Base-by-base conservation (phyloP, 2,329 filamentous ascomycete species). In the Chaetomiaceae sp. region DNA sequence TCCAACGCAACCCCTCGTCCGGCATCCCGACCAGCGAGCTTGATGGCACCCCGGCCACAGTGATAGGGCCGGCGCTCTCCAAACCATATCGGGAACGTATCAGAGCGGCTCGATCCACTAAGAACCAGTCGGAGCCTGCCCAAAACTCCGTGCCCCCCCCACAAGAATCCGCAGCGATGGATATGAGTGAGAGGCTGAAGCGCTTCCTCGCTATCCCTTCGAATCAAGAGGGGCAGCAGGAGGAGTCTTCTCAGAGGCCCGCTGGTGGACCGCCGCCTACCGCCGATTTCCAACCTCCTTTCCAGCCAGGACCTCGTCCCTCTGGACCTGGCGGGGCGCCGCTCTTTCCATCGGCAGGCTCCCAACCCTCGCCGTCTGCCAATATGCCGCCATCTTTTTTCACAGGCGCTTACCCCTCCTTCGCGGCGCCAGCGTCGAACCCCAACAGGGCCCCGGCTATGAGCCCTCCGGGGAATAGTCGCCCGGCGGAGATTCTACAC, bases 1-100 rank as follows among this genome's bases (percentile, higher is more conserved):
- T 71, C 32, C 71, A 73, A 34, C 75, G 76, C 54, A 71, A 68
- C 37, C 71, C 74, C 2, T 68, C 76, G 27, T 75, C 76, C 47
- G 79, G 78, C 21, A 78, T 88, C 27, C 87, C 90, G 55, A 68
- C 82, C 7, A 77, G 84, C 57, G 89, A 95, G 64, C 73, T 90
- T 41, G 83, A 89, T 58, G 78, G 79, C 21, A 77, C 75, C 16
- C 75, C 76, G 18, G 74, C 75, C 38, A 75, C 72, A 41, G 72
- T 75, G 27, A 79, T 84, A 60, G 86, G 79, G 3, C 84, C 84
- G 25, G 79, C 85, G 2, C 88, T 89, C 66, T 84, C 86, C 4
- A 86, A 84, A 0, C 80, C 82, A 0, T 85, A 82, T 60, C 71
- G 78, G 5, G 80, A 85, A 55, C 78, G 82, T 38, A 83, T 85